Conservation (phyloP, 768 basidiomycete genomes). For the Russula earlei region DNA sequence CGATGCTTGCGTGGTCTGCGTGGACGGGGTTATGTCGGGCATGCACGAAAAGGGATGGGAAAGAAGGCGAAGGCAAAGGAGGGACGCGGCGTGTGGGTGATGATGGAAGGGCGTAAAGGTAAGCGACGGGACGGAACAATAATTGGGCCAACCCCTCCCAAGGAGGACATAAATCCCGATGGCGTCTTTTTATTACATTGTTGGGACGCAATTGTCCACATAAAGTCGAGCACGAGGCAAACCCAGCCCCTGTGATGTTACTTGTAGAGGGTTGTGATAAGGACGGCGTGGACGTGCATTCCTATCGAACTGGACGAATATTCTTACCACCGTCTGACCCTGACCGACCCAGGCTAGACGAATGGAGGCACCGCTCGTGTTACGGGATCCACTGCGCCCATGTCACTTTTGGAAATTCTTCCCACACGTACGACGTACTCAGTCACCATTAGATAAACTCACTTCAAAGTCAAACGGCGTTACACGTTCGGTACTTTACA, state of each 20-base stretch:
- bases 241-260: neutral
- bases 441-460: too few species aligned
- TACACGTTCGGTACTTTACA: too few species aligned
- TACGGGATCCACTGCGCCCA: slow-evolving; percentile 9
- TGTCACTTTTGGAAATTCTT: neutral
- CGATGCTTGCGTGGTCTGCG: neutral
- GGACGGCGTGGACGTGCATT: neutral
- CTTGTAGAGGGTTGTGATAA: neutral
- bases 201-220: neutral
- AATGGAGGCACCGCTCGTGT: slow-evolving; percentile 1
- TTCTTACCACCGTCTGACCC: too few species aligned
- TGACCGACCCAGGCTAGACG: neutral
- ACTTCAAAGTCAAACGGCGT: too few species aligned
- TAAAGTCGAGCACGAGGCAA: slow-evolving; percentile 4
- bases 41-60: slow-evolving; percentile 1
- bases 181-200: slow-evolving; percentile 9
- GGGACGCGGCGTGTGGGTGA: neutral
- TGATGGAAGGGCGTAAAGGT: neutral
- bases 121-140: neutral
- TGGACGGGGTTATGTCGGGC: slow-evolving; percentile 4
- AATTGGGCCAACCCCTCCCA: neutral
- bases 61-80: neutral
- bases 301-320: neutral
- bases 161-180: neutral
- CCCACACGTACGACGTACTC: too few species aligned